Percentiles rank a stretch among this genome's conserved stretches.
phyloP scores from a whole-genome alignment of 2,329 filamentous ascomycete genomes.

The Claviceps humidiphila region DNA sequence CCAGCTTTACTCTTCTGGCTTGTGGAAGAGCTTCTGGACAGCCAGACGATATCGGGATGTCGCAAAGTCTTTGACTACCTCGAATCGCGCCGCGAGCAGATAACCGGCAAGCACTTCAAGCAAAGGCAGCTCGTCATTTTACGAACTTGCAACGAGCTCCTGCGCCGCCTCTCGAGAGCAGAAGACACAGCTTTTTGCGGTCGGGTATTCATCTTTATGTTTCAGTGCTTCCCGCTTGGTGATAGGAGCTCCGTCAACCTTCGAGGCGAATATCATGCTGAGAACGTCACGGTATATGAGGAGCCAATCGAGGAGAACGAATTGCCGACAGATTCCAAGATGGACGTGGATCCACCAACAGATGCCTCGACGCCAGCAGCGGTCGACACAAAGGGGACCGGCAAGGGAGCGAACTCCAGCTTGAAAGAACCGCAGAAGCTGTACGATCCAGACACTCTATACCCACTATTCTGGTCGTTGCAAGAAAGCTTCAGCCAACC shows the following conservation, averaged over 20 bases:
- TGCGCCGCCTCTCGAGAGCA: constrained; percentile 85
- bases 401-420: constrained; percentile 29
- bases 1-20: constrained; percentile 77
- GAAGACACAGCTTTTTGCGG: constrained; percentile 97
- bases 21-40: constrained; percentile 89
- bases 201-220: constrained; percentile 94
- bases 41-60: constrained; percentile 86
- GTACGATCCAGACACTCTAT: constrained; percentile 59
- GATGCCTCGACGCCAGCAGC: constrained; percentile 17
- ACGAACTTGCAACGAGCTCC: constrained; percentile 86
- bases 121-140: constrained; percentile 81
- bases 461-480: constrained; percentile 86
- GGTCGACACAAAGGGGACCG: constrained; percentile 6
- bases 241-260: constrained; percentile 97
- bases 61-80: constrained; percentile 87
- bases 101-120: constrained; percentile 68
- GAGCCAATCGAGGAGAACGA: constrained; percentile 22
- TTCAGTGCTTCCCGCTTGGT: constrained; percentile 91
- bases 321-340: constrained; percentile 21
- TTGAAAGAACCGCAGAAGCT: constrained; percentile 35
- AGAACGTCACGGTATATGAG: constrained; percentile 81
- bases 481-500: constrained; percentile 89
- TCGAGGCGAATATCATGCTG: constrained; percentile 86
- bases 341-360: constrained; percentile 51
- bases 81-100: constrained; percentile 79